A percentile compares a stretch with the other conserved stretches of the same genome.
phyloP scores from a whole-genome alignment of 306 rosid species.

The Trichosanthes truncata region DNA sequence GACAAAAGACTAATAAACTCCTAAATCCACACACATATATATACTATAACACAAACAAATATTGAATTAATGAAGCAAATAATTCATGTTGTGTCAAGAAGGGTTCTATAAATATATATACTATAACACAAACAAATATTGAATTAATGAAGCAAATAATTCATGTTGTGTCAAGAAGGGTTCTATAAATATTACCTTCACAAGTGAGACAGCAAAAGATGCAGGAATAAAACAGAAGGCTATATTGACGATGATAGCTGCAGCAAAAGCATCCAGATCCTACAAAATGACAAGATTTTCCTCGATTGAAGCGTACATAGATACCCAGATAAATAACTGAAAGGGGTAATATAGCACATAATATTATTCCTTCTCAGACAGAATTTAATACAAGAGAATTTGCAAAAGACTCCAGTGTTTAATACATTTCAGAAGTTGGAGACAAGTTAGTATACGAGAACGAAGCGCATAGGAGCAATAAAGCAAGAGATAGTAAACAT shows the following conservation, averaged over 20 bases:
- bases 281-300: constrained; percentile 23
- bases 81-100: neutral
- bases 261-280: constrained; percentile 98
- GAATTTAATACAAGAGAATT: neutral
- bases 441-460: neutral
- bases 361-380: neutral
- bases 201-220: constrained; percentile 87
- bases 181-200: constrained; percentile 53
- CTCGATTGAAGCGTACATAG: neutral
- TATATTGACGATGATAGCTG: constrained; percentile 73
- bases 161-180: neutral
- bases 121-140: no score
- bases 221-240: constrained; percentile 96
- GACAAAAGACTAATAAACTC: no score
- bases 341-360: neutral
- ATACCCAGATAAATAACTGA: neutral
- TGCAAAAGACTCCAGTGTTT: neutral
- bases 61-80: neutral
- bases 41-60: no score
- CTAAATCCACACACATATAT: no score
- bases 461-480: neutral
- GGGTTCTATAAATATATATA: constrained; percentile 8
- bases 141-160: neutral
- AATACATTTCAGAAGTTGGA: neutral
- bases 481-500: neutral